Conservation (phyloP, 768 basidiomycete species). For the Auricularia auricula-judae region DNA sequence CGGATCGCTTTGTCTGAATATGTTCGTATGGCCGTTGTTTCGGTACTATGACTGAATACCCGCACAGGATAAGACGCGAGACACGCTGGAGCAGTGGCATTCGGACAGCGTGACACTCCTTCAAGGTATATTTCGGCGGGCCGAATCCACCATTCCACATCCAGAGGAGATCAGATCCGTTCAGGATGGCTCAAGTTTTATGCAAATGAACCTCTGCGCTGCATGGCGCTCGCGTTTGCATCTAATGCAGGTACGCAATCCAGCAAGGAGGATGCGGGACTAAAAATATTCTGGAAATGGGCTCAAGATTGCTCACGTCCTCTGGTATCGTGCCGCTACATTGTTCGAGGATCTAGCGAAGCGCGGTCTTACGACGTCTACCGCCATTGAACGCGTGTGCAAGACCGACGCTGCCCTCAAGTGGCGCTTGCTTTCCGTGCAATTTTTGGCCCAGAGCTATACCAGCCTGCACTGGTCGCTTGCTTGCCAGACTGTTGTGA, state of each 20-base stretch:
- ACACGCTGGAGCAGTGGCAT: slow-evolving; percentile 5
- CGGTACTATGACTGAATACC: not conserved
- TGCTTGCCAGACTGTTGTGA: not conserved
- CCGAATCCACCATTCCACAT: not conserved
- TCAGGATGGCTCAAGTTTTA: not conserved
- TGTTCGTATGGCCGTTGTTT: not conserved
- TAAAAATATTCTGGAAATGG: not conserved
- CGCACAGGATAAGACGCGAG: slow-evolving; percentile 2
- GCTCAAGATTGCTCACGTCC: not conserved
- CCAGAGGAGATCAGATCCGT: not conserved
- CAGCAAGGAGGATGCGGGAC: not conserved
- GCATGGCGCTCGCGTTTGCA: slow-evolving; percentile 3
- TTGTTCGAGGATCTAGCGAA: slow-evolving; percentile 1
- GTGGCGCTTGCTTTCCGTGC: not conserved
- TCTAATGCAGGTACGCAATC: slow-evolving; percentile 1
- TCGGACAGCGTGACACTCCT: slow-evolving; percentile 1
- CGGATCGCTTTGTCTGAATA: slow-evolving; percentile 4
- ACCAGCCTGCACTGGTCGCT: not conserved
- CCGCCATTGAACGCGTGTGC: not conserved
- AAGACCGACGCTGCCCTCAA: not conserved
- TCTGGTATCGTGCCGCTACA: slow-evolving; percentile 1
- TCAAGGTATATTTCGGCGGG: not conserved
- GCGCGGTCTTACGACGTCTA: not conserved
- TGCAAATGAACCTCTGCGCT: not conserved
- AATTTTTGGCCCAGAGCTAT: not conserved